Evolutionary conservation across 495 filamentous ascomycete species (phyloP).

Genomic region (Penicillium coffeae): DNA sequence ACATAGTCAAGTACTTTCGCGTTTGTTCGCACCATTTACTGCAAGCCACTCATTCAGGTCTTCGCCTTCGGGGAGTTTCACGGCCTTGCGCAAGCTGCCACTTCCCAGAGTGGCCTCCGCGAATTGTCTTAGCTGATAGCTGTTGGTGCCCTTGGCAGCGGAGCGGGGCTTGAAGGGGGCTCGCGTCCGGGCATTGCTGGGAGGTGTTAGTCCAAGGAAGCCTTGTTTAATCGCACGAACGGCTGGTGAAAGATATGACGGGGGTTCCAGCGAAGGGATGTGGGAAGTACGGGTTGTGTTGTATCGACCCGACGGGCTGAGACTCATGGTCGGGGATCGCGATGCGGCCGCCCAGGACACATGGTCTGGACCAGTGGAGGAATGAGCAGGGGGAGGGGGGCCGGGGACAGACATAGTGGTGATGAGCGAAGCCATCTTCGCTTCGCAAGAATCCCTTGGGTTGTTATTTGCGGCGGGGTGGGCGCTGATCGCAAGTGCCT

Average conservation of each 20-base stretch:
- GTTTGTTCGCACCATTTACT: conserved; percentile 75
- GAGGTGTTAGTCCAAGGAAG: conserved; percentile 42
- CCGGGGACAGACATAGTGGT: conserved; percentile 64
- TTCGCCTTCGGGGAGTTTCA: conserved; percentile 94
- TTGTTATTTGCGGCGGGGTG: conserved; percentile 14
- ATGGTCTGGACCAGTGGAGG: conserved; percentile 30
- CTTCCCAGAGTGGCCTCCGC: conserved; percentile 95
- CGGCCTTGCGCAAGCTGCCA: conserved; percentile 91
- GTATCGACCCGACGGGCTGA: conserved; percentile 23
- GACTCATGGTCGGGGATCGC: conserved; percentile 13
- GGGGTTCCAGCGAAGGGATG: conserved; percentile 32
- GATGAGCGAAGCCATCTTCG: conserved; percentile 62
- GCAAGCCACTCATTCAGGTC: conserved; percentile 97
- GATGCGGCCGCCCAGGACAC: conserved; percentile 17
- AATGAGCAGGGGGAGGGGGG: conserved; percentile 30
- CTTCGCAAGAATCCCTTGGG: conserved; percentile 6
- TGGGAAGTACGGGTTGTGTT: conserved; percentile 32
- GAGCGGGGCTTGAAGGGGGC: conserved; percentile 90
- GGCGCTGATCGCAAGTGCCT: conserved; percentile 25
- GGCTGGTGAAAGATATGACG: conserved; percentile 41
- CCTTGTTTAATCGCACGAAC: conserved; percentile 39
- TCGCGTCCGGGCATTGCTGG: conserved; percentile 83
- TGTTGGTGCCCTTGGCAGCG: conserved; percentile 81
- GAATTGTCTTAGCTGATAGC: conserved; percentile 95
- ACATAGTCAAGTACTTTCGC: neutral